phyloP scores from a whole-genome alignment of 495 filamentous ascomycete species.

The Penicillium malachiteum region DNA sequence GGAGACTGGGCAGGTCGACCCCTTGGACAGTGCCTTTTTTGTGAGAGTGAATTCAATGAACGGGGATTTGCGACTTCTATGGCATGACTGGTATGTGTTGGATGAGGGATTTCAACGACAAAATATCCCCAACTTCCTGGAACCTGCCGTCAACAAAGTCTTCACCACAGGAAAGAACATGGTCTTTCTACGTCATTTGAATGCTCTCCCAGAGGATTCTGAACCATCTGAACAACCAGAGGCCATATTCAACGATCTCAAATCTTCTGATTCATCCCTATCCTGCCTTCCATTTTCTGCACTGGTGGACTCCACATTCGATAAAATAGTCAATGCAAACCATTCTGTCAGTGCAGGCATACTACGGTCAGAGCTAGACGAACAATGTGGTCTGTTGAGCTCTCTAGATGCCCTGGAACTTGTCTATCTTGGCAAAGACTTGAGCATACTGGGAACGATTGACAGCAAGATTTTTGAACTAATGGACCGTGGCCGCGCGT shows the following conservation, averaged over 20 bases:
- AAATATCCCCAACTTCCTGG: conserved; percentile 72
- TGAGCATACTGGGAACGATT: conserved; percentile 60
- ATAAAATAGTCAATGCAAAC: conserved; percentile 68
- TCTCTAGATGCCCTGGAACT: conserved; percentile 66
- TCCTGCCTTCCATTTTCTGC: conserved; percentile 71
- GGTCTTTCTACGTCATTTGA: conserved; percentile 70
- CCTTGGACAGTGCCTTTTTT: conserved; percentile 68
- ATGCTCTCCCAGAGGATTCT: conserved; percentile 20
- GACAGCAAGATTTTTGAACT: conserved; percentile 72
- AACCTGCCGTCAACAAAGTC: conserved; percentile 63
- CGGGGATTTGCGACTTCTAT: conserved; percentile 63
- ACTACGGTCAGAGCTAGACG: conserved; percentile 64
- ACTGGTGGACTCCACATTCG: conserved; percentile 66
- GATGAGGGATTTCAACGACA: conserved; percentile 51
- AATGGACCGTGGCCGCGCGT: conserved; percentile 66
- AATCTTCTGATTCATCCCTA: conserved; percentile 30
- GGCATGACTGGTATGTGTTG: conserved; percentile 73
- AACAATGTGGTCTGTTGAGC: conserved; percentile 63
- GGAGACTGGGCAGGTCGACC: conserved; percentile 69
- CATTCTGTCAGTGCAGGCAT: conserved; percentile 65
- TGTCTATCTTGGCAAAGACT: conserved; percentile 73
- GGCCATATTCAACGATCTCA: conserved; percentile 58
- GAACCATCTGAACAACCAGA: conserved; percentile 32
- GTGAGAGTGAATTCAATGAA: conserved; percentile 57
- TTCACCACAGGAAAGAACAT: conserved; percentile 87